Evolutionary conservation across 2,329 filamentous ascomycete species (phyloP), one percentile per base, ranked within the genome.

Genomic region (Eurotiales sp.): DNA sequence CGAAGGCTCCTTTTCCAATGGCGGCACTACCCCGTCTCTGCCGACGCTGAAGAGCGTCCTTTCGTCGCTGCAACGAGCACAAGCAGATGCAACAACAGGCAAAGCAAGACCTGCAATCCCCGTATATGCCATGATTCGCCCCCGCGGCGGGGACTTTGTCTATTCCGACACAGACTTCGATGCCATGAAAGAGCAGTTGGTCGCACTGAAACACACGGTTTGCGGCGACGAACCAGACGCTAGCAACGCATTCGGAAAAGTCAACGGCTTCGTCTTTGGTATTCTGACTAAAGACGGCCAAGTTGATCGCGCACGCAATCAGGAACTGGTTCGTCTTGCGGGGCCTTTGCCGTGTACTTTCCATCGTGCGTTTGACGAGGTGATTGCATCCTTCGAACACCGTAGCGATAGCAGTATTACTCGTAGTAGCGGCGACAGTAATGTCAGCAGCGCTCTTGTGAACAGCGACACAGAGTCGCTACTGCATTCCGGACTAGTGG

Each of bases 241-340:
- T n/a, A n/a, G n/a, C n/a, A n/a, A n/a, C n/a, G n/a, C n/a, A n/a
- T n/a, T n/a, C n/a, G n/a, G n/a, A n/a, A n/a, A n/a, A n/a, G n/a
- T n/a, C n/a, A n/a, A n/a, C n/a, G 78, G 78, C 0, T 80, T 80
- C 54, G 78, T 81, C 1, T 78, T 81, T 54, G 78, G 79, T 0
- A 68, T 79, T 25, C 58, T 81, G 25, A 60, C 65, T 19, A 19
- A 23, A 1, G 43, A 60, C 6, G 3, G 10, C 10, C 46, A 48
- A 3, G 61, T 82, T 4, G 76, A 81, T 56, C 52, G 65, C 3
- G 51, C 53, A n/a, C 63, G 68, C 19, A 78, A 73, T 43, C 57
- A 52, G 19, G 62, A 70, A 42, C 60, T 81, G 5, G 70, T 81
- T 0, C 50, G 59, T 11, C 54, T 69, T 3, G 76, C 77, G 1